Evolutionary conservation across 2,329 filamentous ascomycete genomes (phyloP).

Genomic region (Sphaerulina populicola): DNA sequence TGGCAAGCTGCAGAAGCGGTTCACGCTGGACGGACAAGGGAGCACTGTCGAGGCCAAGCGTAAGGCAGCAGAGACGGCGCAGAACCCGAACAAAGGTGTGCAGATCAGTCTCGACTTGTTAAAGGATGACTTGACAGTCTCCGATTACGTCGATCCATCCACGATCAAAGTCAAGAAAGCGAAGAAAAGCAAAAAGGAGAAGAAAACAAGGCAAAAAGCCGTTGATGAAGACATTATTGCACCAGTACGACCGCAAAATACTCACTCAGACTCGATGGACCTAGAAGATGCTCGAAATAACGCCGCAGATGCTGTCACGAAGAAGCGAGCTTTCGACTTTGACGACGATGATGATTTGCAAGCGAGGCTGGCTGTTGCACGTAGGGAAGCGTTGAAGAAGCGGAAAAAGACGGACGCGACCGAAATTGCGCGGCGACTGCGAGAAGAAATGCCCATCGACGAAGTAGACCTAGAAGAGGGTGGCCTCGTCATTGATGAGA

Average conservation of each 20-base stretch:
- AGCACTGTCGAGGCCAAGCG: slow-evolving; percentile 56
- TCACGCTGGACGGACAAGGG: slow-evolving; percentile 75
- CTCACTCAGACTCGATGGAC: slow-evolving; percentile 56
- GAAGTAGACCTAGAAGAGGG: slow-evolving; percentile 47
- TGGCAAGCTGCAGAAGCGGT: slow-evolving; percentile 78
- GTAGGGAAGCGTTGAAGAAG: slow-evolving; percentile 79
- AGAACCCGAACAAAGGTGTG: slow-evolving; percentile 56
- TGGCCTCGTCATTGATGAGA: slow-evolving; percentile 89
- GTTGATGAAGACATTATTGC: slow-evolving; percentile 51
- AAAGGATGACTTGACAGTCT: slow-evolving; percentile 57
- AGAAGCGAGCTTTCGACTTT: slow-evolving; percentile 59
- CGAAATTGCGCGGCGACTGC: slow-evolving; percentile 73
- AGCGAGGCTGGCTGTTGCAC: slow-evolving; percentile 71
- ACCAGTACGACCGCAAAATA: slow-evolving; percentile 29
- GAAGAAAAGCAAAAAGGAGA: slow-evolving; percentile 71
- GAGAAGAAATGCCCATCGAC: slow-evolving; percentile 58
- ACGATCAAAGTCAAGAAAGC: slow-evolving; percentile 91
- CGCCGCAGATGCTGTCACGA: slow-evolving; percentile 32
- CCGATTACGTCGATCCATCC: slow-evolving; percentile 80
- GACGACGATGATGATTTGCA: slow-evolving; percentile 74
- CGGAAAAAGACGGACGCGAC: slow-evolving; percentile 79
- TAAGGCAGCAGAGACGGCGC: slow-evolving; percentile 38
- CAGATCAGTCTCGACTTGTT: slow-evolving; percentile 68
- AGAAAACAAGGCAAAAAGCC: slow-evolving; percentile 59
- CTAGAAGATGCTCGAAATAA: slow-evolving; percentile 49